Conservation (phyloP, 345 rosid species). For the Brassica juncea region DNA sequence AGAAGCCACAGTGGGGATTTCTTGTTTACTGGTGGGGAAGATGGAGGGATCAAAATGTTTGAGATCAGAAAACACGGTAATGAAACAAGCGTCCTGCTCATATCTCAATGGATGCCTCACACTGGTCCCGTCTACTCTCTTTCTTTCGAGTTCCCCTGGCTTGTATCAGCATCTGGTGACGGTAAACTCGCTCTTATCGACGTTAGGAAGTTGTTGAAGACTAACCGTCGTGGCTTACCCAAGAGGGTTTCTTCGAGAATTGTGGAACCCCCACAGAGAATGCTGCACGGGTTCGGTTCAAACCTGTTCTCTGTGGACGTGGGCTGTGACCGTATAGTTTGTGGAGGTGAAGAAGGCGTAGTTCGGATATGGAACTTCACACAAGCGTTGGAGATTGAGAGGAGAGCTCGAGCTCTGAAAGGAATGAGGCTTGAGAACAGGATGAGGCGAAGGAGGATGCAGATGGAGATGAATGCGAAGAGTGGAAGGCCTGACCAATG, state of each 20-base stretch:
- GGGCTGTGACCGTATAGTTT: slow-evolving; percentile 84
- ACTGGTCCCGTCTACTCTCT: slow-evolving; percentile 76
- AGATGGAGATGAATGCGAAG: slow-evolving; percentile 65
- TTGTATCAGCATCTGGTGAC: slow-evolving; percentile 86
- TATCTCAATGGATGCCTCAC: slow-evolving; percentile 89
- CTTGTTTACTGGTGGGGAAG: slow-evolving; percentile 91
- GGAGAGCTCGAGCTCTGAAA: slow-evolving; percentile 58
- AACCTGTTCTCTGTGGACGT: slow-evolving; percentile 61
- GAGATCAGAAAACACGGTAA: slow-evolving; percentile 46
- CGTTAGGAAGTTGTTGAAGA: slow-evolving; percentile 72
- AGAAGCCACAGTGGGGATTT: slow-evolving; percentile 82
- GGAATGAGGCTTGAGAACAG: slow-evolving; percentile 76
- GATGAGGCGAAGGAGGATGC: slow-evolving; percentile 74
- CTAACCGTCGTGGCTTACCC: slow-evolving; percentile 36
- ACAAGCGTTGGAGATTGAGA: slow-evolving; percentile 73
- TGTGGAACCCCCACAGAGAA: slow-evolving; percentile 89
- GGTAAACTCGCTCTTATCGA: slow-evolving; percentile 79
- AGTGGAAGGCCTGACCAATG: slow-evolving; percentile 58
- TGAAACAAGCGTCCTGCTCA: slow-evolving; percentile 39
- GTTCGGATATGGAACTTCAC: slow-evolving; percentile 92
- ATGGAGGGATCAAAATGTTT: slow-evolving; percentile 87
- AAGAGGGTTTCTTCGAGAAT: slow-evolving; percentile 43
- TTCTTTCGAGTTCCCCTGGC: slow-evolving; percentile 98
- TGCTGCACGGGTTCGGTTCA: slow-evolving; percentile 74
- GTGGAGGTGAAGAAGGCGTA: slow-evolving; percentile 88